Evolutionary conservation across 2,329 filamentous ascomycete species (phyloP).

Genomic region (Diaporthe nobilis): DNA sequence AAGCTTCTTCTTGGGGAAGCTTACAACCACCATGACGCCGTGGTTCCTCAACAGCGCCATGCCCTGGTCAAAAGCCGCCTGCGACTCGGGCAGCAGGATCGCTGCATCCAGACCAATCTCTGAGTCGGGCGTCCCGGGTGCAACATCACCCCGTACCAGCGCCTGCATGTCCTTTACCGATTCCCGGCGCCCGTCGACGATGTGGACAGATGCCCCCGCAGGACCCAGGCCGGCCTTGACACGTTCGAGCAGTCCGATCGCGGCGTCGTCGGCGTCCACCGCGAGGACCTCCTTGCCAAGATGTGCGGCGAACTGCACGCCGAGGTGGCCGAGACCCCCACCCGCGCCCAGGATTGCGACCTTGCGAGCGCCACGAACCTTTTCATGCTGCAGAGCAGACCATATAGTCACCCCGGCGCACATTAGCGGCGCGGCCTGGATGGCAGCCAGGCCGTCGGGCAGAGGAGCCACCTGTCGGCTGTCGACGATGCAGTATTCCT

Average conservation of each 20-base stretch:
- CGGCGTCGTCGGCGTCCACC: neutral
- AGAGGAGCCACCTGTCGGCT: conserved; percentile 1
- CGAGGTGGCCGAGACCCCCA: conserved; percentile 12
- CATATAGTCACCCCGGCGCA: conserved; percentile 9
- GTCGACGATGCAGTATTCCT: conserved; percentile 12
- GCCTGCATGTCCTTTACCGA: neutral
- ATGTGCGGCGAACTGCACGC: conserved; percentile 1
- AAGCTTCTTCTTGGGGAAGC: conserved; percentile 10
- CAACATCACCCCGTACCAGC: neutral
- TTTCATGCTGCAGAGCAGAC: conserved; percentile 6
- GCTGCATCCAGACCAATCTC: neutral
- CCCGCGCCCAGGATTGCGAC: neutral
- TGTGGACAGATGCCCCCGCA: neutral
- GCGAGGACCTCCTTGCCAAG: conserved; percentile 14
- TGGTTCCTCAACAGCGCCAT: conserved; percentile 1
- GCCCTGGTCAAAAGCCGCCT: conserved; percentile 2
- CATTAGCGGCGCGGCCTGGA: conserved; percentile 1
- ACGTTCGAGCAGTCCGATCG: neutral
- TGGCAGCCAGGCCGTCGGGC: neutral
- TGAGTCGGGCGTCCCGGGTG: neutral
- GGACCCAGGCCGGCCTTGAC: neutral
- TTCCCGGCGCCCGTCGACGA: neutral
- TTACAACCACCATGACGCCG: conserved; percentile 3
- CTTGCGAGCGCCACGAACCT: neutral
- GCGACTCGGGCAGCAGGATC: conserved; percentile 7